Conservation (phyloP, 305 asterid species). For the Plantago coronopus region DNA sequence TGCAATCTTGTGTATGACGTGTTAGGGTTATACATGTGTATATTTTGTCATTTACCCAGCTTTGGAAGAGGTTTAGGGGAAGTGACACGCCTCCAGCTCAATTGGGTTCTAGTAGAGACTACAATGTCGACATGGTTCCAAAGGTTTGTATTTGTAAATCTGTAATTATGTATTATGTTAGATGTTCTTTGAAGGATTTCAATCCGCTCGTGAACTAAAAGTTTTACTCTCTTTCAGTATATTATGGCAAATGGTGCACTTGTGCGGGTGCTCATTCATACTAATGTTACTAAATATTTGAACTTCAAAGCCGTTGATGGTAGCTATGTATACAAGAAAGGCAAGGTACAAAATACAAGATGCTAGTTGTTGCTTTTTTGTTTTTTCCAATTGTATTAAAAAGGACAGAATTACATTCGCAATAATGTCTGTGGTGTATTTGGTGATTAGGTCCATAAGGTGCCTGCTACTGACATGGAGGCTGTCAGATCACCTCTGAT, state of each 20-base stretch:
- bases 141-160: constrained; percentile 67
- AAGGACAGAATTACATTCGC: not conserved
- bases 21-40: not conserved
- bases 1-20: too few species aligned
- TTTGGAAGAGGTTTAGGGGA: constrained; percentile 93
- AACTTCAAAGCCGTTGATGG: constrained; percentile 93
- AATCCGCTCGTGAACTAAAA: constrained; percentile 17
- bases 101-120: constrained; percentile 86
- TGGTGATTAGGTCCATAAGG: constrained; percentile 75
- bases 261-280: constrained; percentile 89
- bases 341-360: constrained; percentile 71
- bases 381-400: not conserved
- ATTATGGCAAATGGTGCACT: constrained; percentile 98
- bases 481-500: constrained; percentile 96
- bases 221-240: constrained; percentile 50
- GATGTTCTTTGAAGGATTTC: constrained; percentile 13
- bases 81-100: constrained; percentile 77
- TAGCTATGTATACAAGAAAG: constrained; percentile 81
- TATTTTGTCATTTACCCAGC: constrained; percentile 37
- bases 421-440: constrained; percentile 20
- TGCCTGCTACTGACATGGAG: constrained; percentile 97
- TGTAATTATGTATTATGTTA: constrained; percentile 10
- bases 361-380: constrained; percentile 8
- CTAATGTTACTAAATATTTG: constrained; percentile 87
- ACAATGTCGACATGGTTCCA: constrained; percentile 58